Percentiles rank a stretch among this genome's conserved stretches.
These are phyloP conservation scores for Onygenales sp. DNA, from an alignment of 2,329 filamentous ascomycete genomes.

Conservation along the genomic window DNA sequence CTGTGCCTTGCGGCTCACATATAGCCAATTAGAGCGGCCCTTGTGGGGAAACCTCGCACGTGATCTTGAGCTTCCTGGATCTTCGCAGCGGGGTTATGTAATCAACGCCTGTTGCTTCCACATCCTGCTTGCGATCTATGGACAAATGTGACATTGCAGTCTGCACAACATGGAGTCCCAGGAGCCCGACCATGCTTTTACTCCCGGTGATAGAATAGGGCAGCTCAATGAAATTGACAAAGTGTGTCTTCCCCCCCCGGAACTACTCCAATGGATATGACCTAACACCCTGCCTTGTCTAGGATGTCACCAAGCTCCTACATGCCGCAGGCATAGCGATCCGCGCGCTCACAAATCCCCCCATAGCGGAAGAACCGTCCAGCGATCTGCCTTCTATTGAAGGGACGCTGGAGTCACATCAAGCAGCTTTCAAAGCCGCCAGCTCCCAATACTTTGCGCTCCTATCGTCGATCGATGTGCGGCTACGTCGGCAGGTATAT, in stretches of 20 bases:
- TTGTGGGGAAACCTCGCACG: neutral
- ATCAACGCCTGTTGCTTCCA: too few species aligned
- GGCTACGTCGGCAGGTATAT: slow-evolving; percentile 65
- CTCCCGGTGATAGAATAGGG: slow-evolving; percentile 65
- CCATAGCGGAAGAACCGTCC: slow-evolving; percentile 18
- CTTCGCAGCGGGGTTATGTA: neutral
- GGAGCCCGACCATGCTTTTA: slow-evolving; percentile 41
- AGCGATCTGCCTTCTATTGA: slow-evolving; percentile 21
- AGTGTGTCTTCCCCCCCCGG: slow-evolving; percentile 27
- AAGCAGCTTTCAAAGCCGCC: slow-evolving; percentile 48
- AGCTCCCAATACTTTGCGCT: slow-evolving; percentile 57
- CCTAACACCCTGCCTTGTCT: neutral
- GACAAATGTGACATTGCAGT: too few species aligned
- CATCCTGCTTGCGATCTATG: too few species aligned
- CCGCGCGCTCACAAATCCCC: slow-evolving; percentile 48
- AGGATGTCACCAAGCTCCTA: slow-evolving; percentile 47
- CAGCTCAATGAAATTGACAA: slow-evolving; percentile 73
- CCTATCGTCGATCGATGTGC: slow-evolving; percentile 64
- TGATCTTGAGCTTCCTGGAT: neutral
- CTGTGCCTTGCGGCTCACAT: too few species aligned
- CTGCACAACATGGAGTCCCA: slow-evolving; percentile 11
- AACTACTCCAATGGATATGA: neutral
- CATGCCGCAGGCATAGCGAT: slow-evolving; percentile 53
- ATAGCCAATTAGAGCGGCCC: neutral
- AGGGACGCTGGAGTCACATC: slow-evolving; percentile 44